Evolutionary conservation across 2,329 filamentous ascomycete species (phyloP).

Genomic region (Trichophyton rubrum): DNA sequence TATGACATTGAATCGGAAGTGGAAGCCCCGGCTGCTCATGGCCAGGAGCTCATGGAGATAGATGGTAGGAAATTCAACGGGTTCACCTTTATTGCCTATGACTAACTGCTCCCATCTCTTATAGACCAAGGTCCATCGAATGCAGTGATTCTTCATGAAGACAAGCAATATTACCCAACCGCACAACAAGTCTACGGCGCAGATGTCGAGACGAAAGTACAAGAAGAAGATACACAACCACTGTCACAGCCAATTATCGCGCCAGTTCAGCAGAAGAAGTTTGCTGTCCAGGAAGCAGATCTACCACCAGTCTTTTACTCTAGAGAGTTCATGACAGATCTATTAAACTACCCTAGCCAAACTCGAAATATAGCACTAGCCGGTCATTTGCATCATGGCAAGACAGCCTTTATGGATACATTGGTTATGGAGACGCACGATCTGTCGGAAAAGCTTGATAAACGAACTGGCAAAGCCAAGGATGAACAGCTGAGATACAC

Average conservation of each 20-base stretch:
- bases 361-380: slow-evolving; percentile 84
- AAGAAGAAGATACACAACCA: slow-evolving; percentile 93
- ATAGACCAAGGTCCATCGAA: slow-evolving; percentile 77
- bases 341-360: slow-evolving; percentile 93
- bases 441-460: slow-evolving; percentile 63
- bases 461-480: slow-evolving; percentile 63
- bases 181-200: slow-evolving; percentile 88
- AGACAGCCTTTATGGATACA: slow-evolving; percentile 98
- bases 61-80: slow-evolving; percentile 45
- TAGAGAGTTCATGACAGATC: slow-evolving; percentile 81
- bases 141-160: slow-evolving; percentile 93
- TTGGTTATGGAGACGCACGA: slow-evolving; percentile 91
- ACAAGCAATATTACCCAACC: slow-evolving; percentile 99
- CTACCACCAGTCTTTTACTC: slow-evolving; percentile 80
- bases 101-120: not conserved
- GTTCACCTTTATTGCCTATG: not conserved
- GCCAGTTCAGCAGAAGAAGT: slow-evolving; percentile 89
- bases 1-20: slow-evolving; percentile 57
- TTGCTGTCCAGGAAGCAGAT: slow-evolving; percentile 82
- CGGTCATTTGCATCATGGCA: slow-evolving; percentile 91
- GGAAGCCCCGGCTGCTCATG: slow-evolving; percentile 47
- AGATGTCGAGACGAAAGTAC: slow-evolving; percentile 88
- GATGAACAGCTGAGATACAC: slow-evolving; percentile 93
- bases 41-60: slow-evolving; percentile 85
- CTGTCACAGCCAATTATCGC: slow-evolving; percentile 87